Base-by-base conservation (phyloP, 345 rosid species). In the Pistacia vera region DNA sequence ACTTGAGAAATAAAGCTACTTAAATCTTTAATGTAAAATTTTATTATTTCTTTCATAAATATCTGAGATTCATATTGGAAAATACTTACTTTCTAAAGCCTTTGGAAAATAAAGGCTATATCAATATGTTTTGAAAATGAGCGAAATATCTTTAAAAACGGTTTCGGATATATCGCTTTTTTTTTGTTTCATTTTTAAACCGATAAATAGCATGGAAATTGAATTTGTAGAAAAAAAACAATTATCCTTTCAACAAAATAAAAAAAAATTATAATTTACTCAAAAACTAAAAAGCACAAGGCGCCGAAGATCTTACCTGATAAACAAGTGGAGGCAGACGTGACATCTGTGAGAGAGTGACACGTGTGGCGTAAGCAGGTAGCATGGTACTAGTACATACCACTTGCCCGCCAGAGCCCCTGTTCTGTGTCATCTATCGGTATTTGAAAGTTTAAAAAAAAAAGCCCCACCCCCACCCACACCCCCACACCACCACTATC, bases 361-460 rank as follows among this genome's bases (percentile, higher is more conserved):
- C 77, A 74, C 77, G 77, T 74, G 77, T 18, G n/a, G 55, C 54
- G 41, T 9, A 20, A 13, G 63, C 71, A 74, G 1, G 55, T 20
- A 35, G 55, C 46, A 51, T 8, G 20, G 76, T 10, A 54, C 6
- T 35, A 18, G n/a, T 35, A 14, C 57, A 66, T 4, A 28, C 78
- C 77, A 64, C 81, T 80, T 64, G 81, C 86, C 87, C 88, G 83
- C 83, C 81, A 62, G 76, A 28, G 60, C 22, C 68, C 33, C 44
- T 48, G n/a, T 36, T 25, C 17, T 22, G 52, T 77, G 70, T 71
- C 86, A 8, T 71, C 73, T 60, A 18, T 80, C 59, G 59, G 44
- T 76, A 56, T 92, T 90, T 89, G 95, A 94, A 93, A 81, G 82
- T 93, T 91, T 88, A 89, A 93, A 89, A 88, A 93, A 88, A 56